Conservation (phyloP, 192 early-diverging fungal genomes). For the Dissophora globulifera region DNA sequence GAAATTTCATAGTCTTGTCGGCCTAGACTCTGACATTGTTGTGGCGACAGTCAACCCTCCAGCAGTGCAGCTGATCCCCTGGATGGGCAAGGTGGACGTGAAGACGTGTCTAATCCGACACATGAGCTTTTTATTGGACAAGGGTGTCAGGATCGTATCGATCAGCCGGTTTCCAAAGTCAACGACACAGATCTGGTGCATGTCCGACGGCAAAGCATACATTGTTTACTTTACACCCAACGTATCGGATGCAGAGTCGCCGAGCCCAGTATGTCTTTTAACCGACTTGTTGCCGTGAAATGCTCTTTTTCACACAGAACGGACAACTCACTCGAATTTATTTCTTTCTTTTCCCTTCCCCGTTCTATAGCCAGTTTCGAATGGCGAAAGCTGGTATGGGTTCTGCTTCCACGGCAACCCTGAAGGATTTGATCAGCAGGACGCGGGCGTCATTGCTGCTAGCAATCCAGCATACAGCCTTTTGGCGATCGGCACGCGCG, state of each 20-base stretch:
- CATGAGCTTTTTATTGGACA: constrained; percentile 59
- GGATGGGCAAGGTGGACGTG: constrained; percentile 72
- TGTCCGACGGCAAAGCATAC: constrained; percentile 72
- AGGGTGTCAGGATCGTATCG: constrained; percentile 36
- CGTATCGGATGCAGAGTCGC: constrained; percentile 29
- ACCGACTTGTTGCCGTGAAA: no score
- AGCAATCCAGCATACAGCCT: constrained; percentile 77
- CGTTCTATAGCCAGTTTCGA: constrained; percentile 24
- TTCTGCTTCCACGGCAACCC: constrained; percentile 61
- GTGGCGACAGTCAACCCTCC: constrained; percentile 74
- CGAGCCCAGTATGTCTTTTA: constrained; percentile 14
- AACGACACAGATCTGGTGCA: constrained; percentile 49
- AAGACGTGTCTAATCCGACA: constrained; percentile 64
- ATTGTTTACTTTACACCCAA: constrained; percentile 60
- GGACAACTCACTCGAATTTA: no score
- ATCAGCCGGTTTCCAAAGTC: constrained; percentile 50
- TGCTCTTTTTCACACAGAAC: no score
- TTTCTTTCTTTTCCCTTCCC: no score
- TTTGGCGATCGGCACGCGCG: constrained; percentile 73
- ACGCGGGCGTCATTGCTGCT: constrained; percentile 65
- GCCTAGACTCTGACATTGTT: constrained; percentile 71
- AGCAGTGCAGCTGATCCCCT: constrained; percentile 79
- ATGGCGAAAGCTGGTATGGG: constrained; percentile 59
- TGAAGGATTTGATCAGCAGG: constrained; percentile 48
- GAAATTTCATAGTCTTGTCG: constrained; percentile 64